phyloP scores from a whole-genome alignment of 2,329 filamentous ascomycete species.

The Clonostachys sp. region DNA sequence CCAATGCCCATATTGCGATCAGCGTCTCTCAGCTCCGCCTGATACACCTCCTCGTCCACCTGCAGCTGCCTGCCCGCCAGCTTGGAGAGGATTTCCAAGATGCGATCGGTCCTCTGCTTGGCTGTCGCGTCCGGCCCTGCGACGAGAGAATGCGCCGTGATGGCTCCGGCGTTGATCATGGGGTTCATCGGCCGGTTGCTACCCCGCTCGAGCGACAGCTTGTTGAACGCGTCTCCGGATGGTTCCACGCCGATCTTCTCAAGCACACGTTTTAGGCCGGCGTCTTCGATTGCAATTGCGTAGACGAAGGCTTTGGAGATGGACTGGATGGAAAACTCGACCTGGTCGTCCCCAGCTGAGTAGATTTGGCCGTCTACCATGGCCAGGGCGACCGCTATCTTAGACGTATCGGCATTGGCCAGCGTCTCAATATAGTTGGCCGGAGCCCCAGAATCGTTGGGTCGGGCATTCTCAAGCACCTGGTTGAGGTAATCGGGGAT shows the following conservation, averaged over 20 bases:
- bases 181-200: conserved; percentile 25
- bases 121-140: conserved; percentile 19
- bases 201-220: conserved; percentile 19
- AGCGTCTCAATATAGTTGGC: conserved; percentile 31
- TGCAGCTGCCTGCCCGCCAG: conserved; percentile 25
- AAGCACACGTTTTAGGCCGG: conserved; percentile 23
- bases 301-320: conserved; percentile 35
- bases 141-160: conserved; percentile 24
- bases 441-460: conserved; percentile 18
- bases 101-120: conserved; percentile 26
- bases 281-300: conserved; percentile 30
- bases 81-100: conserved; percentile 22
- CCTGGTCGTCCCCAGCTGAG: conserved; percentile 27
- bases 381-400: conserved; percentile 27
- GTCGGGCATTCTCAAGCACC: conserved; percentile 22
- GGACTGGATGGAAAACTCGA: conserved; percentile 34
- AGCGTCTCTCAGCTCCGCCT: conserved; percentile 26
- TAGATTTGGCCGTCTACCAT: conserved; percentile 32
- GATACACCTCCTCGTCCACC: conserved; percentile 30
- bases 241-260: conserved; percentile 33
- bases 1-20: conserved; percentile 27
- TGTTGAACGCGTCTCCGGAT: conserved; percentile 30
- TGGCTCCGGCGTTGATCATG: conserved; percentile 28
- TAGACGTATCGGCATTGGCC: conserved; percentile 29
- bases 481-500: conserved; percentile 24